phyloP scores from a whole-genome alignment of 495 filamentous ascomycete genomes.

The Delitschia confertaspora region DNA sequence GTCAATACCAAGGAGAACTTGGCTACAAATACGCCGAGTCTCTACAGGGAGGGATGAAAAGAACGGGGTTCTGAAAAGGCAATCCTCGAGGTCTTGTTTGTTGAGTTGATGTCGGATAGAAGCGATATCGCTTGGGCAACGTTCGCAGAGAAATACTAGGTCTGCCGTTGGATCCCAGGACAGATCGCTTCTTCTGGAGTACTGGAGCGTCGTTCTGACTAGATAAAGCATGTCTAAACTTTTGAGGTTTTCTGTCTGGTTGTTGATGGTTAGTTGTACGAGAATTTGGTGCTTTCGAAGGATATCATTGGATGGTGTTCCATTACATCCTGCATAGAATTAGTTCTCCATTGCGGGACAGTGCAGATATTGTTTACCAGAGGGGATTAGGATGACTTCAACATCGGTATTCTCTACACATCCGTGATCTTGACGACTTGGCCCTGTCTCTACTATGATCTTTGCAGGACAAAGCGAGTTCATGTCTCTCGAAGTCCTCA shows the following conservation, averaged over 20 bases:
- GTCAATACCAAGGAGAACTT: too few relatives aligned
- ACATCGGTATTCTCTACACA: constrained; percentile 17
- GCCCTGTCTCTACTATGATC: constrained; percentile 15
- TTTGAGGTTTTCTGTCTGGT: constrained; percentile 7
- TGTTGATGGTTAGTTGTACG: constrained; percentile 8
- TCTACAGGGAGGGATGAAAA: constrained; percentile 12
- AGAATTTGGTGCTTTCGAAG: constrained; percentile 13
- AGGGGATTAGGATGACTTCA: constrained; percentile 16
- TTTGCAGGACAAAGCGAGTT: constrained; percentile 15
- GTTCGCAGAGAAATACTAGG: constrained; percentile 8
- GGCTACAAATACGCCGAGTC: too few relatives aligned
- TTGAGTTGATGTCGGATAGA: constrained; percentile 7
- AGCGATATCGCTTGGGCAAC: constrained; percentile 10
- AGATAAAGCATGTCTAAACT: constrained; percentile 19
- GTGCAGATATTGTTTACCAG: constrained; percentile 5
- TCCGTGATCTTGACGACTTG: constrained; percentile 12
- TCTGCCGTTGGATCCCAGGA: constrained; percentile 17
- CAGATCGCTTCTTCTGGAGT: constrained; percentile 11
- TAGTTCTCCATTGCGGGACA: background rate
- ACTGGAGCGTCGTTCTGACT: constrained; percentile 9
- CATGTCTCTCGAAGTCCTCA: constrained; percentile 16
- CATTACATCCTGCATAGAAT: constrained; percentile 3
- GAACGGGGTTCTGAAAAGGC: constrained; percentile 10
- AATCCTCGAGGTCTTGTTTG: constrained; percentile 4
- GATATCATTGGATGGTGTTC: constrained; percentile 10